phyloP scores from a whole-genome alignment of 1,139 yeast species.

The Protomyces lactucae-debilis region DNA sequence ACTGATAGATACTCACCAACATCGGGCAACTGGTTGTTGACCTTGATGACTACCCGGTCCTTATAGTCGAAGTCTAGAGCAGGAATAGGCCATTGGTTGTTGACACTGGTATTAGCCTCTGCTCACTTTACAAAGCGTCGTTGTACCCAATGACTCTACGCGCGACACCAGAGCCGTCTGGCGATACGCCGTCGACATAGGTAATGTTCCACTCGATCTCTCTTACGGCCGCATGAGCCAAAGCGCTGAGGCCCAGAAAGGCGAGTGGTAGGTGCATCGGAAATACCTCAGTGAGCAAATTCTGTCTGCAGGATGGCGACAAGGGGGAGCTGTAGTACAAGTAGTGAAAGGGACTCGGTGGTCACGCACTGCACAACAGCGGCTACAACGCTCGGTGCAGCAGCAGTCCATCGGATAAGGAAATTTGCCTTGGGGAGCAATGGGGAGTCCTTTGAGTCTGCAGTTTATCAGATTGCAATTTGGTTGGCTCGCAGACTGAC shows the following conservation, averaged over 20 bases:
- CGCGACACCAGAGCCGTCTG: constrained; percentile 67
- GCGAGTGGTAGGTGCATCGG: neutral
- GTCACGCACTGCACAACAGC: too few species aligned
- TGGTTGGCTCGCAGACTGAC: too few species aligned
- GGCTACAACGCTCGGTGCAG: too few species aligned
- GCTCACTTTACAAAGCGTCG: constrained; percentile 38
- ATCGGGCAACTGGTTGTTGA: constrained; percentile 60
- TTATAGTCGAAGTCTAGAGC: constrained; percentile 63
- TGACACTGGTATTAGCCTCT: constrained; percentile 5
- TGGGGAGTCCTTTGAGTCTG: too few species aligned
- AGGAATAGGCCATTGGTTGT: constrained; percentile 71
- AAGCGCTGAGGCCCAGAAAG: neutral
- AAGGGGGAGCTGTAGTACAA: too few species aligned
- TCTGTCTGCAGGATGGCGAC: too few species aligned
- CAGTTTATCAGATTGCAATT: too few species aligned
- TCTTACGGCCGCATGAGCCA: constrained; percentile 51
- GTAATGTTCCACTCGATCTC: constrained; percentile 67
- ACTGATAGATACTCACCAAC: constrained; percentile 36
- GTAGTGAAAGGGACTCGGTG: too few species aligned
- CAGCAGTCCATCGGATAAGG: too few species aligned
- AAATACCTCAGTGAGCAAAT: neutral
- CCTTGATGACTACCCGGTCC: constrained; percentile 64
- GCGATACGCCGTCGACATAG: constrained; percentile 59
- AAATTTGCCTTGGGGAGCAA: too few species aligned
- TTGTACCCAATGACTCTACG: constrained; percentile 68